phyloP scores from a whole-genome alignment of 768 basidiomycete species.

The Hirschioporus abietinus region DNA sequence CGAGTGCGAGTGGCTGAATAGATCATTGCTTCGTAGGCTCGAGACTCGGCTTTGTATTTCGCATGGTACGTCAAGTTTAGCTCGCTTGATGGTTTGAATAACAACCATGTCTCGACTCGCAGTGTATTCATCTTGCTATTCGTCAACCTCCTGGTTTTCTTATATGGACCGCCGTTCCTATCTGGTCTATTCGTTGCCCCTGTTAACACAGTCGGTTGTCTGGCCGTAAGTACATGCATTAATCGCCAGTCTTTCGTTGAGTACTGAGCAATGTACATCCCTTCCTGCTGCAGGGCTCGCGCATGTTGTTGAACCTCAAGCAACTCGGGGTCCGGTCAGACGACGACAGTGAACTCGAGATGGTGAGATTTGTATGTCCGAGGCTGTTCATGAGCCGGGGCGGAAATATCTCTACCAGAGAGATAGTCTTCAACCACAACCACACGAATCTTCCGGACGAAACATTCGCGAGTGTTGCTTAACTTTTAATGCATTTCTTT shows the following conservation, averaged over 20 bases:
- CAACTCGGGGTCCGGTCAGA: neutral
- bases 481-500: too few relatives aligned
- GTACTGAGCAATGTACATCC: too few relatives aligned
- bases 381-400: neutral
- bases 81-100: neutral
- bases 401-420: too few relatives aligned
- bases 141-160: constrained; percentile 13
- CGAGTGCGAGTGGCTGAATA: neutral
- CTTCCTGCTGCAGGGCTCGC: constrained; percentile 13
- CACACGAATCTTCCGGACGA: too few relatives aligned
- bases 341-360: neutral
- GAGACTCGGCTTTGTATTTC: constrained; percentile 12
- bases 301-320: constrained; percentile 11
- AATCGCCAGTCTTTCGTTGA: too few relatives aligned
- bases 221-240: constrained; percentile 10
- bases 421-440: too few relatives aligned
- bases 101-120: neutral
- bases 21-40: constrained; percentile 4
- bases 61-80: constrained; percentile 7
- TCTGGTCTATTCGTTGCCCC: constrained; percentile 9
- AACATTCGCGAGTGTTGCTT: too few relatives aligned
- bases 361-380: neutral
- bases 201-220: constrained; percentile 12
- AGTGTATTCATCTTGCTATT: constrained; percentile 10
- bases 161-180: constrained; percentile 11